phyloP scores from a whole-genome alignment of 495 filamentous ascomycete genomes.

The Trichoderma gamsii region DNA sequence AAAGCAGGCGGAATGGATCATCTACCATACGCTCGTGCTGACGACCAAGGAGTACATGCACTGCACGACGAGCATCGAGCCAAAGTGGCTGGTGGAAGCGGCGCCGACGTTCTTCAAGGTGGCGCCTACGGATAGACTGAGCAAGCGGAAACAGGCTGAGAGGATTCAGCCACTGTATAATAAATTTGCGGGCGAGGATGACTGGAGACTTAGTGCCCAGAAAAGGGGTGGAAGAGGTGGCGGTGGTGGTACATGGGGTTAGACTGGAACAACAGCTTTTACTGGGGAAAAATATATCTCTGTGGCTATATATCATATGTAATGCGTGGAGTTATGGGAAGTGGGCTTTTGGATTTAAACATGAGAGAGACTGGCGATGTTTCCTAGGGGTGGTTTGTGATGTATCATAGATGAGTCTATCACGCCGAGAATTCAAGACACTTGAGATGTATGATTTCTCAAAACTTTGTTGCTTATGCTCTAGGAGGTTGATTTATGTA shows the following conservation, averaged over 20 bases:
- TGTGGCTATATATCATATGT: constrained; percentile 1
- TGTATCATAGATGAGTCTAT: neutral
- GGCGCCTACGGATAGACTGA: constrained; percentile 78
- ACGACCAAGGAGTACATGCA: constrained; percentile 99
- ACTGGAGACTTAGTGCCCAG: constrained; percentile 90
- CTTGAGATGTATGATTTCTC: neutral
- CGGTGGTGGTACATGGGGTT: constrained; percentile 91
- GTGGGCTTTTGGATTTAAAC: neutral
- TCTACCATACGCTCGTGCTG: constrained; percentile 82
- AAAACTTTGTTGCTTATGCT: too few relatives aligned
- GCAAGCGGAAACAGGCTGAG: constrained; percentile 89
- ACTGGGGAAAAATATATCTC: neutral
- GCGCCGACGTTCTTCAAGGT: constrained; percentile 99
- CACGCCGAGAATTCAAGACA: neutral
- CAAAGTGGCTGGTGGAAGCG: constrained; percentile 84
- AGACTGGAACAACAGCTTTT: neutral
- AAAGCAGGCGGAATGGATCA: constrained; percentile 91
- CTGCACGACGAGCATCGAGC: constrained; percentile 82
- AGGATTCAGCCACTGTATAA: constrained; percentile 93
- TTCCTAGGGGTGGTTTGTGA: neutral
- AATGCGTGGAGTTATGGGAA: neutral
- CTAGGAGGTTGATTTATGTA: too few relatives aligned
- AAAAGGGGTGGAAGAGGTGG: constrained; percentile 82
- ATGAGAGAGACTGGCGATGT: neutral
- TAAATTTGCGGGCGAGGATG: constrained; percentile 75